Evolutionary conservation across 495 filamentous ascomycete genomes (phyloP).

Genomic region (Hypoxylon lienhwacheense): DNA sequence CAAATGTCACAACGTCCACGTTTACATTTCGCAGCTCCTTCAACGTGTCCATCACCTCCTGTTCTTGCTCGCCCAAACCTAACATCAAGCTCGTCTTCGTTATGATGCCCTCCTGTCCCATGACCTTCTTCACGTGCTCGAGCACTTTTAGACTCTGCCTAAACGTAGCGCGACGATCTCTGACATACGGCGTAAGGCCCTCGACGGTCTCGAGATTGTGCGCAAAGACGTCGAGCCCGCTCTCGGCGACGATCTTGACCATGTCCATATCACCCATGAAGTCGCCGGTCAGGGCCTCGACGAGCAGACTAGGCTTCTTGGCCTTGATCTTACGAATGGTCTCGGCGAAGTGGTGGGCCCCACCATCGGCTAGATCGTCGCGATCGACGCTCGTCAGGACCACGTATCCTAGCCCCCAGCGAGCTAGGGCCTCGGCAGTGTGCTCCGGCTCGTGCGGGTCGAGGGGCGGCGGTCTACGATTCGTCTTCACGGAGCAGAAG

Average conservation of each 20-base stretch:
- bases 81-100: conserved; percentile 99
- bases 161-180: conserved; percentile 89
- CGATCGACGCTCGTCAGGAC: conserved; percentile 92
- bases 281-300: conserved; percentile 95
- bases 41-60: conserved; percentile 81
- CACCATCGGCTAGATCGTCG: conserved; percentile 87
- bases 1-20: conserved; percentile 96
- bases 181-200: conserved; percentile 81
- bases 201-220: conserved; percentile 98
- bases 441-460: conserved; percentile 97
- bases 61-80: conserved; percentile 87
- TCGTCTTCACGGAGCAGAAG: conserved; percentile 96
- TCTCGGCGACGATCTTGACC: conserved; percentile 77
- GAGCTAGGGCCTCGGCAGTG: conserved; percentile 85
- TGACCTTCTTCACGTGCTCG: conserved; percentile 74
- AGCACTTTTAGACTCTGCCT: conserved; percentile 81
- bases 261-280: conserved; percentile 80
- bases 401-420: conserved; percentile 96
- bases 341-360: conserved; percentile 88
- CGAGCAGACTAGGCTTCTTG: conserved; percentile 80
- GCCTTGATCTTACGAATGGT: conserved; percentile 92
- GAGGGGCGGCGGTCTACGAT: conserved; percentile 72
- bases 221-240: conserved; percentile 93
- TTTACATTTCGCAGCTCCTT: conserved; percentile 73
- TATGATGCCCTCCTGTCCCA: conserved; percentile 66